A percentile compares a stretch with the other conserved stretches of the same genome.
phyloP scores from a whole-genome alignment of 2,329 filamentous ascomycete genomes.

The Aureobasidium sp. region DNA sequence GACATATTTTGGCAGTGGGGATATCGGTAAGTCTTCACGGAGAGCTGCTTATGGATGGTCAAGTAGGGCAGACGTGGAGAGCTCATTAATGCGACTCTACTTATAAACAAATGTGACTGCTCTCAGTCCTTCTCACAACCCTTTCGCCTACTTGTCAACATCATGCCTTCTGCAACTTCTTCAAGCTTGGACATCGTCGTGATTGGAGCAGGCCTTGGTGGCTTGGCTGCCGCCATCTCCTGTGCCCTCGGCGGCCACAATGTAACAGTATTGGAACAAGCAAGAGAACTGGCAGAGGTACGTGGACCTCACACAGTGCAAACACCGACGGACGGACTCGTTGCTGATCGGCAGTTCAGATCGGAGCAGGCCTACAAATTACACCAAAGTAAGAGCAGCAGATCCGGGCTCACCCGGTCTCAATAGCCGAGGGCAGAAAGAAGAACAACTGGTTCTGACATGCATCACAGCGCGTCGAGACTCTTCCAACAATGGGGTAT shows the following conservation, averaged over 20 bases:
- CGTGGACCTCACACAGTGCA: background rate
- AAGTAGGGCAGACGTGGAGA: constrained; percentile 4
- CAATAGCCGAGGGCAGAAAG: constrained; percentile 8
- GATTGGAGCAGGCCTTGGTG: constrained; percentile 27
- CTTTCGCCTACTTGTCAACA: background rate
- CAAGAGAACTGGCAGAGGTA: constrained; percentile 18
- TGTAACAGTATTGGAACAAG: constrained; percentile 24
- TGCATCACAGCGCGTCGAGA: constrained; percentile 33
- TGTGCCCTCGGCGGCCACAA: constrained; percentile 24
- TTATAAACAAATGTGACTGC: constrained; percentile 1
- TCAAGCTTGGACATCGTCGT: constrained; percentile 21
- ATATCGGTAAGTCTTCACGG: constrained; percentile 3
- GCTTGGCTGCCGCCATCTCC: constrained; percentile 25
- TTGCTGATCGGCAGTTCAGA: constrained; percentile 16
- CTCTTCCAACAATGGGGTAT: constrained; percentile 45
- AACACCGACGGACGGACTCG: background rate
- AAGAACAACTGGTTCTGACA: background rate
- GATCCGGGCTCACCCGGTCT: constrained; percentile 12
- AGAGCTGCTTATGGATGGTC: background rate
- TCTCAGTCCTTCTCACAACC: background rate
- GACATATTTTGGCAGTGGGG: background rate
- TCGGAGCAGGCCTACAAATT: constrained; percentile 47
- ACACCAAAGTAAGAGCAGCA: constrained; percentile 31
- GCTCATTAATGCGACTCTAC: background rate
- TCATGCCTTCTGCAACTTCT: constrained; percentile 5